Base-by-base conservation (phyloP, 179 eudicot species). In the Dionaea muscipula region DNA sequence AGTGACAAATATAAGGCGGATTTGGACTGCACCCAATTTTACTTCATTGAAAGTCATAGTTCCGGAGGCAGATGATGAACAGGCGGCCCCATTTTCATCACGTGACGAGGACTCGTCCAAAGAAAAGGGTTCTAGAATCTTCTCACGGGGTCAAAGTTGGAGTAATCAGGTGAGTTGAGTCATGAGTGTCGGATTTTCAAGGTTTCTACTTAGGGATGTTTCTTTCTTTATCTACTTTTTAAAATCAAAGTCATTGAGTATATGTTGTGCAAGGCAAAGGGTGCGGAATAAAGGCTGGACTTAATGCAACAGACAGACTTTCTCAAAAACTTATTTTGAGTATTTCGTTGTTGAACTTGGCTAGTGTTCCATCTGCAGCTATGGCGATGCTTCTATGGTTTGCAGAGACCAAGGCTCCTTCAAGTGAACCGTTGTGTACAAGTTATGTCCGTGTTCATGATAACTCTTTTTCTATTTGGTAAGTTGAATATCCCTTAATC, bases 391-490 rank as follows among this genome's bases (percentile, higher is more conserved):
- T 67, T 71, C 63, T 62, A 55, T 18, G 73, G 75, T 23, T 62
- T 71, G 55, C 80, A 54, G 56, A 70, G 73, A 27, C 65, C 71
- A 18, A 47, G 54, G 33, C 59, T 63, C 18, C 51, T 70, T 51
- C 81, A 72, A 44, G 64, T 73, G 31, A 68, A 66, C 38, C 43
- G 54, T 44, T 75, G 81, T 37, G 47, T 81, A 31, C 78, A 63
- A 33, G 71, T 77, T 50, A 55, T 68, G 44, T 71, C 83, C 70
- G 69, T 67, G 44, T 72, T 86, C 57, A 71, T 81, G 77, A 70
- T 86, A 47, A 65, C 85, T 35, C 43, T 77, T 53, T 68, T 86
- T 44, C 68, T 86, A 44, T 64, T 83, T 47, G 95, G 95, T 86
- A 75, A 73, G 82, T 35, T 46, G 61, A 28, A 12, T 60, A 4